Evolutionary conservation across 441 rosid species (phyloP).

Genomic region (Corymbia calophylla): DNA sequence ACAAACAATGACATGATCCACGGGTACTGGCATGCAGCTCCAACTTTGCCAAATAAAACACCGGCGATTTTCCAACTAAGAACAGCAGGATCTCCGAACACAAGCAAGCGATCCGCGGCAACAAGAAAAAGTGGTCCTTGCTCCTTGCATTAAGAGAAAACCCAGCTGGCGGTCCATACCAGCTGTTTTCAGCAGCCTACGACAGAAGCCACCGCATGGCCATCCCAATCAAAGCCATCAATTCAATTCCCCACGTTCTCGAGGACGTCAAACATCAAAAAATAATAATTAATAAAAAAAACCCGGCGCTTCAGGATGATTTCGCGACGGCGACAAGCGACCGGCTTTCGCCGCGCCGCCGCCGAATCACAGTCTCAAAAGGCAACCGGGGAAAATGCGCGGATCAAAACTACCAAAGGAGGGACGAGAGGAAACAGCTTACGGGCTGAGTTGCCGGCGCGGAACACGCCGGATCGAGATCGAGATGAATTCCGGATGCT

Average conservation of each 20-base stretch:
- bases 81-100: background rate
- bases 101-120: background rate
- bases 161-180: background rate
- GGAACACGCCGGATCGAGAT: slow-evolving; percentile 13
- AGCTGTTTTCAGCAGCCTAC: background rate
- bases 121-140: background rate
- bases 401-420: background rate
- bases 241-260: background rate
- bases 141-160: background rate
- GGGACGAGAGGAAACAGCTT: background rate
- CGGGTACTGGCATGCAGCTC: background rate
- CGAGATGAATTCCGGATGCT: slow-evolving; percentile 39
- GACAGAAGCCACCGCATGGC: background rate
- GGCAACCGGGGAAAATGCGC: background rate
- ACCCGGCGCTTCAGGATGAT: background rate
- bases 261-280: background rate
- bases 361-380: no score
- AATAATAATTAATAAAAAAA: no score
- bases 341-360: background rate
- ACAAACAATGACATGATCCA: background rate
- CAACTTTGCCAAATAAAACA: background rate
- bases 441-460: slow-evolving; percentile 16
- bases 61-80: background rate
- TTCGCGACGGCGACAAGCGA: background rate
- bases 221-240: background rate